Conservation (phyloP, 352 stramenopile species). For the Blastocystis sp. region DNA sequence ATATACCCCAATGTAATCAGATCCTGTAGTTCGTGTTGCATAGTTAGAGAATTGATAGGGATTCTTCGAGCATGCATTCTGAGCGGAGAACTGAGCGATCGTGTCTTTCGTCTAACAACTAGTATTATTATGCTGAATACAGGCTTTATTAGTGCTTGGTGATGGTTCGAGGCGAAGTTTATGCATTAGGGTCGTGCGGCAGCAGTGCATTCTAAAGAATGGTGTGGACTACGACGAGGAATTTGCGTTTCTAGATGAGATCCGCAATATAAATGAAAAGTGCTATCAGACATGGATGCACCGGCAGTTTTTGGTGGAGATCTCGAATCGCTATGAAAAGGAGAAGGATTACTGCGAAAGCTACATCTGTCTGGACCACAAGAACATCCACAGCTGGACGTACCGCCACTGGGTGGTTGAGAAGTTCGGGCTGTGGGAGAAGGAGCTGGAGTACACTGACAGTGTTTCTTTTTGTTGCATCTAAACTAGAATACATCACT, state of each 20-base stretch:
- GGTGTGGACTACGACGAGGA: not conserved
- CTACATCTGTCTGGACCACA: slow-evolving; percentile 31
- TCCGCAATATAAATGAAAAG: not conserved
- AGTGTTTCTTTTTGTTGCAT: not conserved
- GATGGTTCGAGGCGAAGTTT: not conserved
- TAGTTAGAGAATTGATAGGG: not conserved
- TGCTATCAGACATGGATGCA: slow-evolving; percentile 55
- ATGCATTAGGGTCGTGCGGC: not conserved
- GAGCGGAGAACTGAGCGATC: slow-evolving; percentile 15
- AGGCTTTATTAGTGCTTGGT: slow-evolving; percentile 4
- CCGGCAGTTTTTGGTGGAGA: not conserved
- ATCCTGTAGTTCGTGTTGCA: not conserved
- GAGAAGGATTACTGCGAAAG: slow-evolving; percentile 54
- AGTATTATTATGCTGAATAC: slow-evolving; percentile 1
- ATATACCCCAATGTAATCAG: not conserved
- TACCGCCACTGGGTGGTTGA: slow-evolving; percentile 18
- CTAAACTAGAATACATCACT: slow-evolving; percentile 17
- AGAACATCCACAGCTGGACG: slow-evolving; percentile 55
- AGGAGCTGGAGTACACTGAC: slow-evolving; percentile 47
- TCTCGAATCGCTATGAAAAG: not conserved
- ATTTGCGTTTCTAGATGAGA: slow-evolving; percentile 1
- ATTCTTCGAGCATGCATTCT: not conserved
- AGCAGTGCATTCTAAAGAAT: slow-evolving; percentile 23
- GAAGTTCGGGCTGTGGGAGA: not conserved
- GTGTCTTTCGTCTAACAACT: not conserved